Evolutionary conservation across 2,329 filamentous ascomycete species (phyloP), one percentile per base, ranked within the genome.

Genomic region (Kalmusia sp.): DNA sequence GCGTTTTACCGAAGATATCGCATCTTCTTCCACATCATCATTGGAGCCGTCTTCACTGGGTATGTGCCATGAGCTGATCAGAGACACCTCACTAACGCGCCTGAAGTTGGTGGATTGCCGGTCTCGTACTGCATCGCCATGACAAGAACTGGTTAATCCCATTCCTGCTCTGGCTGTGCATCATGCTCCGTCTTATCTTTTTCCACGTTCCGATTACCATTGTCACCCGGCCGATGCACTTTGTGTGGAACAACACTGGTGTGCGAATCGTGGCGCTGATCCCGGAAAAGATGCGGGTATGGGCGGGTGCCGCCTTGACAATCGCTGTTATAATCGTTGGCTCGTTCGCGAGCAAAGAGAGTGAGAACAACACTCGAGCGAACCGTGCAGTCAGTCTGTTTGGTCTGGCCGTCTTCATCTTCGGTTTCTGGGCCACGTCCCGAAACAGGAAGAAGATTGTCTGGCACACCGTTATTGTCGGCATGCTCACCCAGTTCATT

Each of bases 401-500:
- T 55, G 92, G 93, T 21, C 79, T 96, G 15, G 62, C 83, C 3
- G 83, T 96, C 51, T 88, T 93, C 73, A 78, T 96, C 60, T 77
- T 76, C 52, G 52, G 74, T 1, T 85, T 96, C 61, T 95, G 84
- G 75, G 67, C 69, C 12, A 95, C 91, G 1, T 96, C 92, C 34
- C 83, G 79, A 52, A 82, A 92, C 72, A 84, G 89, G 62, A 85
- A 76, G 62, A 80, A 75, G 59, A 77, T 80, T 64, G 59, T 68
- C 8, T 77, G 76, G 78, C 78, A 80, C 62, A 79, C 78, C 5
- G 77, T 97, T 63, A 91, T 96, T 55, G 90, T 90, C 31, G 93
- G 93, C 55, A 95, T 96, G 88, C 80, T 96, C 35, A 81, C 88
- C 9, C 93, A 97, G 75, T 97, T 93, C 76, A 81, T 97, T 69